Conservation (phyloP, 192 early-diverging fungal genomes). For the Cetraspora pellucida region DNA sequence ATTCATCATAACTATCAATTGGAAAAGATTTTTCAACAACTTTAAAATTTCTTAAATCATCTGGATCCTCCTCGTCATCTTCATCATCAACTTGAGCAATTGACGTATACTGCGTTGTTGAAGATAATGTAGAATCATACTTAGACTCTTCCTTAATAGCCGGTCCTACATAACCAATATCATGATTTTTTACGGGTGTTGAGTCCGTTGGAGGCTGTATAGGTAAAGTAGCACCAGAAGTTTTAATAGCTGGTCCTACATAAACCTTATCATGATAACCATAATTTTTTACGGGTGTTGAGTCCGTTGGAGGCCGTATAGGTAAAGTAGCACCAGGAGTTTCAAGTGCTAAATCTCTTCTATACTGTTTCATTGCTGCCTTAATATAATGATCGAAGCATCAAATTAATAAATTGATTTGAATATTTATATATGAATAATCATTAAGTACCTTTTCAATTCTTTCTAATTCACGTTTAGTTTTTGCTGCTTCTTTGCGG, state of each 20-base stretch:
- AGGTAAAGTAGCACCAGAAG: no score
- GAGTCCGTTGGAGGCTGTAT: no score
- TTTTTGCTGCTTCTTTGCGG: conserved; percentile 56
- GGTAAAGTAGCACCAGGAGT: conserved; percentile 24
- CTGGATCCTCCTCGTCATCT: conserved; percentile 53
- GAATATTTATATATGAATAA: background rate
- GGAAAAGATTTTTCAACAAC: conserved; percentile 57
- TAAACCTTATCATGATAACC: background rate
- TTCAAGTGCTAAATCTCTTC: conserved; percentile 44
- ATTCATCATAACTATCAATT: conserved; percentile 5
- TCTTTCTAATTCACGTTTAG: conserved; percentile 63
- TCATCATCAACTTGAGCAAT: conserved; percentile 36
- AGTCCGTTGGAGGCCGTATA: background rate
- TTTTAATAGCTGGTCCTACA: no score
- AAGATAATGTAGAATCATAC: conserved; percentile 2
- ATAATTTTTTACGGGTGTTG: background rate
- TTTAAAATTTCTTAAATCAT: conserved; percentile 53
- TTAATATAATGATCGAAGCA: background rate
- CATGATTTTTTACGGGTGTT: no score
- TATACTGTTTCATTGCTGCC: conserved; percentile 50
- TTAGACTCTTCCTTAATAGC: conserved; percentile 17
- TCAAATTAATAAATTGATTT: background rate
- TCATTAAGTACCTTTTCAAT: conserved; percentile 58
- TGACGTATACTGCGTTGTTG: background rate
- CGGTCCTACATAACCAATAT: no score